Base-by-base conservation (phyloP, 257 asterid genomes). In the Petunia axillaris region DNA sequence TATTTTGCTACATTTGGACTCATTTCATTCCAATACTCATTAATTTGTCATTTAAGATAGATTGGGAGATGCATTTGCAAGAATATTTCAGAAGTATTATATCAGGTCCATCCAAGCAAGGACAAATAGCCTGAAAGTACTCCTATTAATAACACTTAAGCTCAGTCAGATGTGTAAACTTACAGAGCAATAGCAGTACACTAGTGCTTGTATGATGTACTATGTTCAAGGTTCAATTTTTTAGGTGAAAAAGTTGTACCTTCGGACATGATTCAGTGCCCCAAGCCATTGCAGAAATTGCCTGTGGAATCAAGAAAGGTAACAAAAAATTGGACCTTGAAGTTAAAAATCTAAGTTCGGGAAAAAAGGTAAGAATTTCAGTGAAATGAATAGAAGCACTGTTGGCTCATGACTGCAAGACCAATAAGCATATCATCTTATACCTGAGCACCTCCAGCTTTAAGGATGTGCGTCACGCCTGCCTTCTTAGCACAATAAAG, bases 361-460 rank as follows among this genome's bases (percentile, higher is more conserved):
- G 35, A 50, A 70, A 71, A 52, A 15, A 37, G 48, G 8, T 35
- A 74, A 75, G 82, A 54, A 48, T 48, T 3, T 25, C 48, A 71
- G 1, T 71, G 53, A 25, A 46, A 71, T 71, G 44, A 25, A 3
- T 2, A 71, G n/a, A 25, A 0, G 59, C 77, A 41, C 46, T 11
- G 37, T 48, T 14, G 43, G 3, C 0, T 48, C 60, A 48, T 25
- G 43, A 71, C 44, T 5, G 40, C 59, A 48, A 48, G 44, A 71
- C 38, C 62, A 71, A 35, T 57, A 71, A 48, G 44, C 4, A 6
- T 48, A 71, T 35, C 44, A 71, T 58, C 48, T 63, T 88, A 64
- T 60, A 93, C 99, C 97, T 95, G 99, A 85, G 99, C 99, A 40
- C 99, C 99, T 84, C 99, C 99, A 79, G 97, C 99, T 92, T 92